Evolutionary conservation across 257 asterid species (phyloP), one percentile per base, ranked within the genome.

Genomic region (Penstemon eatonii): DNA sequence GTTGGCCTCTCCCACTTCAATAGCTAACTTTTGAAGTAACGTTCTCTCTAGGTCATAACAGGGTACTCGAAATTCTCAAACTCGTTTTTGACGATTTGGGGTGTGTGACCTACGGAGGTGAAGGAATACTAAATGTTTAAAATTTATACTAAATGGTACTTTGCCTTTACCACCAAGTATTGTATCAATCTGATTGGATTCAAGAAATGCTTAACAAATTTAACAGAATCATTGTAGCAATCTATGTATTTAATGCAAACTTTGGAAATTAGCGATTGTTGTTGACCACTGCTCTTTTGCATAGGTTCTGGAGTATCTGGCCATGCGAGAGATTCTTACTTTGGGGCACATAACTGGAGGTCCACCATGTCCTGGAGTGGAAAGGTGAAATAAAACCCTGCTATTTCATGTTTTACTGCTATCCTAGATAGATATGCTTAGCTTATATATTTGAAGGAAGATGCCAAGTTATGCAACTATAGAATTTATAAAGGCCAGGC

Each of bases 291-390:
- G 62, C 65, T 71, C 11, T 51, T 63, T 8, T 60, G 53, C 63
- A 57, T 81, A 91, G 98, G 93, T 87, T 46, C 80, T 91, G 54
- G 98, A 89, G 75, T 83, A 89, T 86, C 80, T 91, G 77, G 96
- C 98, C 56, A 72, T 74, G 75, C 88, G 94, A 73, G 92, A 87
- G 79, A 91, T 91, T 72, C 87, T 91, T 80, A 85, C 86, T 12
- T 69, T 77, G 75, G 96, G 87, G 66, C 92, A 84, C 81, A 87
- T 91, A 71, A 74, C 81, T 53, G 89, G 96, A 66, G 95, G 94
- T 70, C 90, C 96, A 39, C 86, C 86, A 74, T 79, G 89, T 73
- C 94, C 86, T 33, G 98, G 98, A 77, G 94, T 83, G 68, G 96
- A 84, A 81, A 91, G 98, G 98, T 89, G 65, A 72, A 78, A 65